A percentile compares a stretch with the other conserved stretches of the same genome.
Conservation (phyloP, 2,329 filamentous ascomycete genomes). For the Decorospora gaudefroyi region DNA sequence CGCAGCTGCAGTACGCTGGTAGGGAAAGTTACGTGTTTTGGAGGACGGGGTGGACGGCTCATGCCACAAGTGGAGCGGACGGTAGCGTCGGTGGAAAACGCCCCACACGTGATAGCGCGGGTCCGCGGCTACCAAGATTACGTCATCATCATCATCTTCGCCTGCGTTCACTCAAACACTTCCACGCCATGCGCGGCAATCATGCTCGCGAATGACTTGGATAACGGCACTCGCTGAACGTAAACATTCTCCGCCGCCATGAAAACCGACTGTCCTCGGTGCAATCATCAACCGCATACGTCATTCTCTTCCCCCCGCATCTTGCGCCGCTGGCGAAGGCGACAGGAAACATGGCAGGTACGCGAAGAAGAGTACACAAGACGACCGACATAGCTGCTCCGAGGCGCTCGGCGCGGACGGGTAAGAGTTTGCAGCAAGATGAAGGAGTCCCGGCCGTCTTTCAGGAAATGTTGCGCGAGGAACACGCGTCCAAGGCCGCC, state of each 20-base stretch:
- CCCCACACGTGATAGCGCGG: conserved; percentile 20
- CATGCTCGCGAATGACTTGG: background rate
- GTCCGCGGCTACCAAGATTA: conserved; percentile 10
- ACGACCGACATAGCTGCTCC: conserved; percentile 19
- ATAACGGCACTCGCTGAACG: background rate
- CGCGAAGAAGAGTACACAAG: conserved; percentile 32
- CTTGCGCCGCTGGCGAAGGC: conserved; percentile 2
- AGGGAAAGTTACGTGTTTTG: background rate
- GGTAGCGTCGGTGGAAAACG: conserved; percentile 1
- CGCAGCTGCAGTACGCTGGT: no score
- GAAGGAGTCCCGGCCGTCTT: conserved; percentile 51
- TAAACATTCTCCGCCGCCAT: background rate
- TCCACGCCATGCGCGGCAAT: background rate
- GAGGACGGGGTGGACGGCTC: no score
- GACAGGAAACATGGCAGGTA: conserved; percentile 33
- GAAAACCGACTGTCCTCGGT: background rate
- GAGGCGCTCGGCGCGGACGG: conserved; percentile 33
- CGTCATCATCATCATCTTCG: conserved; percentile 16
- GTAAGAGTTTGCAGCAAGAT: conserved; percentile 26
- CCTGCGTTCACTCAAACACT: background rate
- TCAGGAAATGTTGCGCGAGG: conserved; percentile 53
- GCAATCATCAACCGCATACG: conserved; percentile 1
- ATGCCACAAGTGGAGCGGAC: background rate
- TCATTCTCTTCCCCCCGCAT: conserved; percentile 1
- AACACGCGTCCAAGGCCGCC: conserved; percentile 40